Percentiles rank a stretch among this genome's conserved stretches.
phyloP scores from a whole-genome alignment of 495 filamentous ascomycete genomes.

The Penicillium waksmanii region DNA sequence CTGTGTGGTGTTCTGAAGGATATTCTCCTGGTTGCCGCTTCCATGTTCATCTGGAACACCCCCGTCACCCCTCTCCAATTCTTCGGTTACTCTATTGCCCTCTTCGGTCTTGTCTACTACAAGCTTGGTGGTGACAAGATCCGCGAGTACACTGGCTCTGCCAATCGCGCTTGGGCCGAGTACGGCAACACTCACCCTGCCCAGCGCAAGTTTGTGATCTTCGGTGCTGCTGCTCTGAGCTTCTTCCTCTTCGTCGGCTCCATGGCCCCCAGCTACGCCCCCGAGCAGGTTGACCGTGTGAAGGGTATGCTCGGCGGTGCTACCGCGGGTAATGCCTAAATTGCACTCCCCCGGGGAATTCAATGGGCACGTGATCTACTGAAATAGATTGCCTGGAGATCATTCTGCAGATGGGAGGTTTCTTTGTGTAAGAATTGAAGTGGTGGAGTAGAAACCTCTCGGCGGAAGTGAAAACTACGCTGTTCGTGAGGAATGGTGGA shows the following conservation, averaged over 20 bases:
- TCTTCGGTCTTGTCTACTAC: slow-evolving; percentile 92
- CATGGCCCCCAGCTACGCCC: slow-evolving; percentile 55
- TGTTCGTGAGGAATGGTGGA: neutral
- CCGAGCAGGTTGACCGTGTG: slow-evolving; percentile 41
- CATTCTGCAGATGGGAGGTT: neutral
- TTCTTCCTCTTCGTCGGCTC: slow-evolving; percentile 71
- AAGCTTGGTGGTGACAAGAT: slow-evolving; percentile 89
- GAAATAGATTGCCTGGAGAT: slow-evolving; percentile 2
- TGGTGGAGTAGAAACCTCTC: neutral
- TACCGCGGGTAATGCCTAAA: slow-evolving; percentile 42
- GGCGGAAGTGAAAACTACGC: neutral
- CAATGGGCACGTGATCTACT: neutral
- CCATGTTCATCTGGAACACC: slow-evolving; percentile 88
- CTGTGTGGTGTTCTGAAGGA: slow-evolving; percentile 98
- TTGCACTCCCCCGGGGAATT: neutral
- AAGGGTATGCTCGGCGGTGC: slow-evolving; percentile 50
- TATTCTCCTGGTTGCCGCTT: slow-evolving; percentile 88
- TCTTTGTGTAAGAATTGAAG: neutral
- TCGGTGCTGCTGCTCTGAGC: slow-evolving; percentile 61
- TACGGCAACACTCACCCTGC: slow-evolving; percentile 77
- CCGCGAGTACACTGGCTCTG: slow-evolving; percentile 74
- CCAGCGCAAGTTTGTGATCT: slow-evolving; percentile 73
- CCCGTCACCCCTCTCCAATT: slow-evolving; percentile 80
- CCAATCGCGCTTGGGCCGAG: slow-evolving; percentile 76
- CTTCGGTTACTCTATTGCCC: slow-evolving; percentile 93